Percentiles rank a stretch among this genome's conserved stretches.
Evolutionary conservation across 805 yeast genomes (phyloP).

Genomic region (Nakazawaea ishiwadae): DNA sequence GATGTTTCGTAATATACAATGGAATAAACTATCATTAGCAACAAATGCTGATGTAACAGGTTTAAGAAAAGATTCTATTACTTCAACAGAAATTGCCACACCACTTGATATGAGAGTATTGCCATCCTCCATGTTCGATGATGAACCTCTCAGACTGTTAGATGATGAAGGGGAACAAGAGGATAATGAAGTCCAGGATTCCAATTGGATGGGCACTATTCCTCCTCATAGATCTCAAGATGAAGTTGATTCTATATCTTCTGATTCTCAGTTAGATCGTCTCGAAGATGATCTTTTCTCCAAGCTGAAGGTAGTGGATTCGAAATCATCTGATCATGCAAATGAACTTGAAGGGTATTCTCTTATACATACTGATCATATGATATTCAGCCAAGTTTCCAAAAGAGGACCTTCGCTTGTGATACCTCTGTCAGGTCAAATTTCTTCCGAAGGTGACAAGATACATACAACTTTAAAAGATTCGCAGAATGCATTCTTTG

Average conservation of each 20-base stretch:
- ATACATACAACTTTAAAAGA: too few relatives aligned
- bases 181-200: constrained; percentile 15
- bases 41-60: background rate
- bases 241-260: background rate
- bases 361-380: background rate
- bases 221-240: constrained; percentile 9
- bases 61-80: too few relatives aligned
- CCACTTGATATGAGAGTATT: constrained; percentile 1
- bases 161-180: constrained; percentile 16
- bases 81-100: background rate
- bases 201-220: constrained; percentile 7
- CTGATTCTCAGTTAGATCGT: constrained; percentile 1
- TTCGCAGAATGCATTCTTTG: background rate
- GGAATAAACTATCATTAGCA: constrained; percentile 26
- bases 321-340: background rate
- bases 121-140: constrained; percentile 10
- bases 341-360: too few relatives aligned
- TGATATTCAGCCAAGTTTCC: background rate
- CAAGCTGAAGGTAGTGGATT: background rate
- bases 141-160: background rate
- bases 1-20: constrained; percentile 34
- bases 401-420: background rate
- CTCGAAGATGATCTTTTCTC: background rate
- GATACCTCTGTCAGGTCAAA: too few relatives aligned
- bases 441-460: too few relatives aligned